Evolutionary conservation across 306 rosid genomes (phyloP).

Genomic region (Amphicarpaea edgeworthii): DNA sequence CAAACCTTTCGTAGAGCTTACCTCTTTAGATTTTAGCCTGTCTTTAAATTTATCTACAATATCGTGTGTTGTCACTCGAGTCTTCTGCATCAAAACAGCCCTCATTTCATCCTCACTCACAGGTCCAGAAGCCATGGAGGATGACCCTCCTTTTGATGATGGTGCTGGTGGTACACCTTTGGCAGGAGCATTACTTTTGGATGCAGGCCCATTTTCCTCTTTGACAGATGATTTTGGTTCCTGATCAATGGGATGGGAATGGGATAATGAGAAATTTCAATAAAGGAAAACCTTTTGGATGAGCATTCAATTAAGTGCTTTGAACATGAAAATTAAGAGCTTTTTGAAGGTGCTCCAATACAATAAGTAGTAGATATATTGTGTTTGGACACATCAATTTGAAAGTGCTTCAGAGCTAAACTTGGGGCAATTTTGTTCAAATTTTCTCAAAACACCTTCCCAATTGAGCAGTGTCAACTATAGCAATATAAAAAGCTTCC

Average conservation of each 20-base stretch:
- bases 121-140: constrained; percentile 61
- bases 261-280: constrained; percentile 24
- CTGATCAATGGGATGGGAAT: constrained; percentile 49
- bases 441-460: neutral
- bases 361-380: constrained; percentile 20
- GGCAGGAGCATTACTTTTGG: constrained; percentile 57
- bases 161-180: constrained; percentile 55
- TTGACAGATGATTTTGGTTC: constrained; percentile 62
- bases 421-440: constrained; percentile 17
- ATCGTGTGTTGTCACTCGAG: constrained; percentile 84
- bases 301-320: constrained; percentile 7
- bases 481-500: neutral
- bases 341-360: neutral
- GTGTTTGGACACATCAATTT: constrained; percentile 15
- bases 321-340: neutral
- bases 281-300: neutral
- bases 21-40: constrained; percentile 69
- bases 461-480: constrained; percentile 1
- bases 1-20: constrained; percentile 39
- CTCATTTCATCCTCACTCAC: constrained; percentile 87
- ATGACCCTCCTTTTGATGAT: constrained; percentile 51
- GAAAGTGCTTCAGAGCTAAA: neutral
- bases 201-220: constrained; percentile 60
- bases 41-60: constrained; percentile 83
- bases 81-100: constrained; percentile 75